A percentile compares a stretch with the other conserved stretches of the same genome.
Evolutionary conservation across 108 stramenopile species (phyloP).

Genomic region (Skeletonema marinoi): DNA sequence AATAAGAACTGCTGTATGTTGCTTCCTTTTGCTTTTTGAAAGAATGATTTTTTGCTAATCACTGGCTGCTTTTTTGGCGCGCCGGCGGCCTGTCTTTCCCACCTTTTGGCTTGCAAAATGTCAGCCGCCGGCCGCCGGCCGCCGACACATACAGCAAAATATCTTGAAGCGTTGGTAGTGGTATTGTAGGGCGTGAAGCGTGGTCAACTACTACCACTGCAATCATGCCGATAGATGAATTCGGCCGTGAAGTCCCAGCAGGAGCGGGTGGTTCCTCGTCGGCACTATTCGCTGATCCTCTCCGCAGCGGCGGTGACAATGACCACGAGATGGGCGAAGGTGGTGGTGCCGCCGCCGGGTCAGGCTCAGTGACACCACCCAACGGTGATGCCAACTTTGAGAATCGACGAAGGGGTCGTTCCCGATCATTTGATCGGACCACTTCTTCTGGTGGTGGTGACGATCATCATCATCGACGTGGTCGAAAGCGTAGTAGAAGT

Average conservation of each 20-base stretch:
- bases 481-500: slow-evolving; percentile 1
- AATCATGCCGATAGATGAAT: slow-evolving; percentile 71
- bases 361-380: background rate
- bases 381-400: background rate
- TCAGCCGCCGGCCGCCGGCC: too few species aligned
- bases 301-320: too few species aligned
- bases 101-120: too few species aligned
- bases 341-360: background rate
- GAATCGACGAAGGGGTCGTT: background rate
- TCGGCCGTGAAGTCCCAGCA: slow-evolving; percentile 61
- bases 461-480: background rate
- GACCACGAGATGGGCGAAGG: slow-evolving; percentile 2
- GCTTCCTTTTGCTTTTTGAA: too few species aligned
- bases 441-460: background rate
- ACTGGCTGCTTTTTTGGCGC: too few species aligned
- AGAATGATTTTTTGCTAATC: too few species aligned
- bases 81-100: too few species aligned
- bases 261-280: background rate
- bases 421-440: background rate
- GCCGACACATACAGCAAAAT: too few species aligned
- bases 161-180: too few species aligned
- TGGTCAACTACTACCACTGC: background rate
- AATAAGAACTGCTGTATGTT: background rate
- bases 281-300: slow-evolving; percentile 10
- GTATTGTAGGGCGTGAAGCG: too few species aligned